phyloP scores from a whole-genome alignment of 345 rosid species.

The Populus tremula region DNA sequence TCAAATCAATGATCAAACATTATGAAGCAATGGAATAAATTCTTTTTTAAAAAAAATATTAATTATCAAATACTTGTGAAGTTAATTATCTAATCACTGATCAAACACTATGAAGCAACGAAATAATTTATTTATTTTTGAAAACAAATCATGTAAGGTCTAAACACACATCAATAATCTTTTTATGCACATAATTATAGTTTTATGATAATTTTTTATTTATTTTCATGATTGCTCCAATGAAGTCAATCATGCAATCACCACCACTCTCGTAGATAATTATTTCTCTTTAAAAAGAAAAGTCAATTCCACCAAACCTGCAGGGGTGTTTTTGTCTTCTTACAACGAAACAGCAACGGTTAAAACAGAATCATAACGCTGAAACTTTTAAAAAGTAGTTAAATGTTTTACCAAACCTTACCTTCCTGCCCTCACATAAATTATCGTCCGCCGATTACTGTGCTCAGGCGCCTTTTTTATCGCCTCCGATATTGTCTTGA shows the following conservation, averaged over 20 bases:
- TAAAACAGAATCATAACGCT: neutral
- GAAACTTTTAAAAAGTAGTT: neutral
- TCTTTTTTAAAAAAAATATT: neutral
- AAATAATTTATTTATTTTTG: neutral
- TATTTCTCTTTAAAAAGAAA: neutral
- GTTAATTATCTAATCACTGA: neutral
- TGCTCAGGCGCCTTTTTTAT: conserved; percentile 81
- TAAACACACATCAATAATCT: neutral
- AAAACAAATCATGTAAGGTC: neutral
- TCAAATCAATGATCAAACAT: neutral
- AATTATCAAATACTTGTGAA: too few species aligned
- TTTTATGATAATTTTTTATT: neutral
- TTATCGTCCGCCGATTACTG: conserved; percentile 65
- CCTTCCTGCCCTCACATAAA: conserved; percentile 95
- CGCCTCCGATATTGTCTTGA: conserved; percentile 78
- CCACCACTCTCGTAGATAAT: neutral
- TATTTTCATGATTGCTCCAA: neutral
- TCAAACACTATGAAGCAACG: neutral
- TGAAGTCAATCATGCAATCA: conserved; percentile 3
- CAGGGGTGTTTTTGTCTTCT: conserved; percentile 11
- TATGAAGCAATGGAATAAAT: neutral
- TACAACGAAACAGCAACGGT: neutral
- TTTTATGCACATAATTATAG: neutral
- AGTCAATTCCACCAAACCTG: neutral
- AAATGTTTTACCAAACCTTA: conserved; percentile 21